Evolutionary conservation across 2,329 filamentous ascomycete genomes (phyloP).

Genomic region (Monilinia laxa): DNA sequence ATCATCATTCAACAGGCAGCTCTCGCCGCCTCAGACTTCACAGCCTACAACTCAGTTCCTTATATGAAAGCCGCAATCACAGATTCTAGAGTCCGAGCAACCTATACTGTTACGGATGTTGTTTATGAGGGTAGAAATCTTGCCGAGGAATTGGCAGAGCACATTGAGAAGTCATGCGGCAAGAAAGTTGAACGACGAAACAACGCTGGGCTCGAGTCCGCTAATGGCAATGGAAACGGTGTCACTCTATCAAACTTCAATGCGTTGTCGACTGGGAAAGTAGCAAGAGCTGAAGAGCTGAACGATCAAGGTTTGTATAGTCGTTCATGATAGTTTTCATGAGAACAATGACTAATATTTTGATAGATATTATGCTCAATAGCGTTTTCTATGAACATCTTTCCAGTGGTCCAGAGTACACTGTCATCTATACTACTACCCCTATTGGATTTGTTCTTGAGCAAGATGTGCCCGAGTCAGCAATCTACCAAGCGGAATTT

Average conservation of each 20-base stretch:
- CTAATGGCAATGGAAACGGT: conserved; percentile 41
- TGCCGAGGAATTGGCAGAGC: conserved; percentile 44
- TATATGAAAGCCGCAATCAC: conserved; percentile 45
- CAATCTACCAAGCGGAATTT: conserved; percentile 63
- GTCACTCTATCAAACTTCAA: background rate
- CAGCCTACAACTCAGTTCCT: conserved; percentile 49
- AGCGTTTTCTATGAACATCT: conserved; percentile 42
- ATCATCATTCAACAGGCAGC: conserved; percentile 76
- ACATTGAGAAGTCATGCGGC: conserved; percentile 50
- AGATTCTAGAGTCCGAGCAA: conserved; percentile 28
- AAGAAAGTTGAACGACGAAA: conserved; percentile 27
- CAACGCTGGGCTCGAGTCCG: conserved; percentile 43
- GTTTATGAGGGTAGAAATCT: conserved; percentile 46
- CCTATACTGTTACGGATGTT: conserved; percentile 53
- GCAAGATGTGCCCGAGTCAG: conserved; percentile 4
- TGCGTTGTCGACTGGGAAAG: conserved; percentile 1
- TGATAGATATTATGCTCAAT: conserved; percentile 33
- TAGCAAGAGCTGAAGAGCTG: conserved; percentile 47
- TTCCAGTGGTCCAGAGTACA: conserved; percentile 53
- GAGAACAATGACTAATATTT: background rate
- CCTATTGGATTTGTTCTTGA: conserved; percentile 40
- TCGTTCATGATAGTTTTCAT: background rate
- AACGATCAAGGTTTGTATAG: conserved; percentile 48
- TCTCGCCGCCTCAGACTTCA: conserved; percentile 68
- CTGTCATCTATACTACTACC: conserved; percentile 72